These are phyloP conservation scores for Pedinophyceae sp. DNA, from an alignment of 139 green algal genomes.

Conservation along the genomic window DNA sequence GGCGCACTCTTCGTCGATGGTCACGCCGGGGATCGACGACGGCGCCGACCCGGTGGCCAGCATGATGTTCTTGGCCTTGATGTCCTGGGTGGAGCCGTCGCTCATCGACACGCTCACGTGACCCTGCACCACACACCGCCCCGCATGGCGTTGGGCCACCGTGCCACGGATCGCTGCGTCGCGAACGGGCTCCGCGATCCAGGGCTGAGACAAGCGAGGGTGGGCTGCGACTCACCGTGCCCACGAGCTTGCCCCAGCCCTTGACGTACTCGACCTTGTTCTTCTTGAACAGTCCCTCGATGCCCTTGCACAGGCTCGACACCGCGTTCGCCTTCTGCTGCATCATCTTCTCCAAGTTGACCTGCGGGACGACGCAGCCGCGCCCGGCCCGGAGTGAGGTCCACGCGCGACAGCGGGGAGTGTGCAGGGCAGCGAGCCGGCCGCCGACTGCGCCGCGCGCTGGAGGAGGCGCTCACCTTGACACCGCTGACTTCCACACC, in stretches of 20 bases:
- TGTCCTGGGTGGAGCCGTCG: conserved; percentile 44
- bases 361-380: no score
- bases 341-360: conserved; percentile 81
- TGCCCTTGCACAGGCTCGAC: conserved; percentile 83
- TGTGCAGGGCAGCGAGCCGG: no score
- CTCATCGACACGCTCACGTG: conserved; percentile 63
- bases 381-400: no score
- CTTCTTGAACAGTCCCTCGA: conserved; percentile 99
- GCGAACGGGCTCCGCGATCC: no score
- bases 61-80: conserved; percentile 84
- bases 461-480: no score
- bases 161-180: no score
- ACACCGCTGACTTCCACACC: conserved; percentile 56
- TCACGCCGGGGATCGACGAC: conserved; percentile 60
- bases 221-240: no score
- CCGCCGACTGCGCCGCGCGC: no score
- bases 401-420: no score
- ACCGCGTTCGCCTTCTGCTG: conserved; percentile 83
- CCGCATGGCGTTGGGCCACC: no score
- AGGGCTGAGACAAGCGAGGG: no score
- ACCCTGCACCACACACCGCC: no score
- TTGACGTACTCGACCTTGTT: conserved; percentile 96
- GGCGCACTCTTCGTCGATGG: conserved; percentile 93
- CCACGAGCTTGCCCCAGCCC: conserved; percentile 72
- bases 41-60: conserved; percentile 92